phyloP scores from a whole-genome alignment of 2,329 filamentous ascomycete species.

The Neospermospora avenae region DNA sequence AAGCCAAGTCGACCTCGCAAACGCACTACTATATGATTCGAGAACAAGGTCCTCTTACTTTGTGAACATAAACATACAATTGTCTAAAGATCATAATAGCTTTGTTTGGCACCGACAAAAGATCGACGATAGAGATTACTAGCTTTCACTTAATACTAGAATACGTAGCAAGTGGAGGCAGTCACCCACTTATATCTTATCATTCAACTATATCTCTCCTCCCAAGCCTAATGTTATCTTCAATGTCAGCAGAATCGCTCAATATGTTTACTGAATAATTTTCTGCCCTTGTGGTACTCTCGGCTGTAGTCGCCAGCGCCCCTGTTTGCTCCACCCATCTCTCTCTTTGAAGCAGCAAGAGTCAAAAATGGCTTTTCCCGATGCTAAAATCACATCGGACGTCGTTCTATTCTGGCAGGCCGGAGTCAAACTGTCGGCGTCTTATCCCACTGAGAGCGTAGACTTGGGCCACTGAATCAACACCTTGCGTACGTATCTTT shows the following conservation, averaged over 20 bases:
- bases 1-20: too few relatives aligned
- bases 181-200: too few relatives aligned
- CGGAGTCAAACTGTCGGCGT: not conserved
- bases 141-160: too few relatives aligned
- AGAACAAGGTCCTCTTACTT: too few relatives aligned
- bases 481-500: not conserved
- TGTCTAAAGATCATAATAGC: too few relatives aligned
- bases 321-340: not conserved
- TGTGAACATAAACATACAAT: too few relatives aligned
- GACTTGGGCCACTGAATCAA: not conserved
- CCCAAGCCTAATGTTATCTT: not conserved
- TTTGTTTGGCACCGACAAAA: too few relatives aligned
- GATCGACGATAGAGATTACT: too few relatives aligned
- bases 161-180: too few relatives aligned
- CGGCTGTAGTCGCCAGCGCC: not conserved
- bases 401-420: not conserved
- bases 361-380: not conserved
- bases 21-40: too few relatives aligned
- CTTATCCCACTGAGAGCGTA: not conserved
- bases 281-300: not conserved
- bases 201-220: not conserved
- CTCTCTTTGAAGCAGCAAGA: not conserved
- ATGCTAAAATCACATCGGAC: not conserved
- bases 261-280: not conserved
- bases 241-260: not conserved